A percentile compares a stretch with the other conserved stretches of the same genome.
These are phyloP conservation scores for Annulohypoxylon moriforme DNA, from an alignment of 495 filamentous ascomycete species.

Conservation along the genomic window DNA sequence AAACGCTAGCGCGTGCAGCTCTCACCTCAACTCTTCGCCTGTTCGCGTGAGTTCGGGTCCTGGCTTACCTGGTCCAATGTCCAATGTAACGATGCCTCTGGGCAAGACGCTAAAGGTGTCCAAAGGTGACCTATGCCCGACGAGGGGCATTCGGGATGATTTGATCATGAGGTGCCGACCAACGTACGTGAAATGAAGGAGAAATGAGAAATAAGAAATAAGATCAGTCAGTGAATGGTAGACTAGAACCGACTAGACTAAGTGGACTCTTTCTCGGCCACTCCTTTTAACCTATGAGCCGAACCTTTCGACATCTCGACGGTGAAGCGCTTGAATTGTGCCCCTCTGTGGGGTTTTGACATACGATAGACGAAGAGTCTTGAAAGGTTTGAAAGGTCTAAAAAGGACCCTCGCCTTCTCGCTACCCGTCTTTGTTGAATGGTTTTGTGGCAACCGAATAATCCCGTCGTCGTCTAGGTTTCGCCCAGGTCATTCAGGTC, in stretches of 20 bases:
- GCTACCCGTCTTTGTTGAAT: background rate
- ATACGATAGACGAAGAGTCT: slow-evolving; percentile 3
- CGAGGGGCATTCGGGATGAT: slow-evolving; percentile 14
- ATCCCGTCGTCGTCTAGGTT: slow-evolving; percentile 2
- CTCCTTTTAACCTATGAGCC: slow-evolving; percentile 20
- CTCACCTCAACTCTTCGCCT: slow-evolving; percentile 27
- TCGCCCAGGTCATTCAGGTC: background rate
- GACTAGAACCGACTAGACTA: slow-evolving; percentile 19
- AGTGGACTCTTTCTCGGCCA: slow-evolving; percentile 36
- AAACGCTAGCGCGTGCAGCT: slow-evolving; percentile 38
- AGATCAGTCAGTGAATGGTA: background rate
- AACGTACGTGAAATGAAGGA: slow-evolving; percentile 20
- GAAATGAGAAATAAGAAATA: background rate
- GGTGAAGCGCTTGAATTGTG: slow-evolving; percentile 27
- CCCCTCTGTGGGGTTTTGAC: slow-evolving; percentile 40
- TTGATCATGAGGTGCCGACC: slow-evolving; percentile 24
- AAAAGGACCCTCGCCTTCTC: background rate
- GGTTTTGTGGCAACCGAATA: slow-evolving; percentile 13
- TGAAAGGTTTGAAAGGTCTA: background rate
- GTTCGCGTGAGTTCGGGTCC: slow-evolving; percentile 26
- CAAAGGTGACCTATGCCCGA: slow-evolving; percentile 11
- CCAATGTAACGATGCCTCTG: slow-evolving; percentile 21
- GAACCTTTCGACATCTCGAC: slow-evolving; percentile 11
- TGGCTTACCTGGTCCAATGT: slow-evolving; percentile 20
- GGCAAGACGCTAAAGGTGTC: slow-evolving; percentile 23